phyloP scores from a whole-genome alignment of 331 rosid species.

The Cucumis variabilis region DNA sequence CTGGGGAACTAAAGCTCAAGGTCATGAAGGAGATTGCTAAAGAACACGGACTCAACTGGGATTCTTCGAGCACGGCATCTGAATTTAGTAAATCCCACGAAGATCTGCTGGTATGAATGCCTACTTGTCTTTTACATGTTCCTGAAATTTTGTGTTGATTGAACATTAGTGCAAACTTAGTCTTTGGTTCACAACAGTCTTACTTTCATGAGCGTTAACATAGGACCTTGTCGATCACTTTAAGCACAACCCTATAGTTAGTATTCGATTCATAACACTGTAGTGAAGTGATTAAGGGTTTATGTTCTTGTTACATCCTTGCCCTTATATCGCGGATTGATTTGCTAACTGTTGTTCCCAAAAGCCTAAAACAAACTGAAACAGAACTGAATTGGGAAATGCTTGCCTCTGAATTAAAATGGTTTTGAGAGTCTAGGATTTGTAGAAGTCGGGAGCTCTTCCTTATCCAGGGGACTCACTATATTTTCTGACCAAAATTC shows the following conservation, averaged over 20 bases:
- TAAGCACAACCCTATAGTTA: not conserved
- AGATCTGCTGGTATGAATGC: slow-evolving; percentile 86
- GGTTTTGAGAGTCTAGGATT: not conserved
- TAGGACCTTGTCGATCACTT: not conserved
- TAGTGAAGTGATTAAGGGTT: not conserved
- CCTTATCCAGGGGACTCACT: not conserved
- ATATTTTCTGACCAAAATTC: not conserved
- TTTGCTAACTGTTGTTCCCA: not conserved
- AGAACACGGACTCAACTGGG: slow-evolving; percentile 81
- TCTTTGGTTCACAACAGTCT: too few species aligned
- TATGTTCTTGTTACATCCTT: slow-evolving; percentile 10
- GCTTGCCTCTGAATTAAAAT: not conserved
- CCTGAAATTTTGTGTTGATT: not conserved
- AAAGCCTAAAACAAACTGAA: not conserved
- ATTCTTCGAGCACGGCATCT: slow-evolving; percentile 78
- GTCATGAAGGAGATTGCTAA: slow-evolving; percentile 81
- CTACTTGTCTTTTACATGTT: slow-evolving; percentile 18
- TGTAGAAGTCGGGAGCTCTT: not conserved
- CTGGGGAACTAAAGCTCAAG: slow-evolving; percentile 79
- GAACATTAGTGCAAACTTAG: too few species aligned
- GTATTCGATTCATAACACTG: not conserved
- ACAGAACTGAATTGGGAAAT: not conserved
- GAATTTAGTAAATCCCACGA: slow-evolving; percentile 86
- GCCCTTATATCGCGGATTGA: not conserved
- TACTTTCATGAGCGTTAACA: not conserved